phyloP scores from a whole-genome alignment of 495 filamentous ascomycete genomes.

The Penicillium coffeae region DNA sequence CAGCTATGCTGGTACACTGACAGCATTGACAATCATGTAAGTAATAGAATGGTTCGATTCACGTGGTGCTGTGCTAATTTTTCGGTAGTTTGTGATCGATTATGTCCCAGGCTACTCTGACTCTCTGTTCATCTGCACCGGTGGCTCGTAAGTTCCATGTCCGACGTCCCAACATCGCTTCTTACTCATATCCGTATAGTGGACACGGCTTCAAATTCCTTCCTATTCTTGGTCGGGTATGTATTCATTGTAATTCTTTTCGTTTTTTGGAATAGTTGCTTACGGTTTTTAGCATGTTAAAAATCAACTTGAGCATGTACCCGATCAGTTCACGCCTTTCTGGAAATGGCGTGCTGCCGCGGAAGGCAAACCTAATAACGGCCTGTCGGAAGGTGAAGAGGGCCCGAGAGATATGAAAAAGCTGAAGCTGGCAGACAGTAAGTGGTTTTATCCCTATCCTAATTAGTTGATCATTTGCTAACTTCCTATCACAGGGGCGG shows the following conservation, averaged over 20 bases:
- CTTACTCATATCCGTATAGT: not conserved
- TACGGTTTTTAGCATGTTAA: conserved; percentile 10
- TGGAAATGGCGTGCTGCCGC: conserved; percentile 16
- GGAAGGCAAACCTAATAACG: conserved; percentile 12
- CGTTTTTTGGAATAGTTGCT: not conserved
- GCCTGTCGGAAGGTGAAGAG: conserved; percentile 12
- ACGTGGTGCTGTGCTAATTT: not conserved
- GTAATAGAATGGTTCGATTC: not conserved
- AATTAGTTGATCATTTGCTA: not conserved
- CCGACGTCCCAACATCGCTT: not conserved
- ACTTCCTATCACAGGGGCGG: not conserved
- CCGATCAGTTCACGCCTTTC: conserved; percentile 12
- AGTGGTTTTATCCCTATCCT: not conserved
- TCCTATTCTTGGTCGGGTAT: conserved; percentile 15
- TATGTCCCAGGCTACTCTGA: conserved; percentile 15
- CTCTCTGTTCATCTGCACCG: conserved; percentile 11
- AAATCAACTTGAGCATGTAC: conserved; percentile 14
- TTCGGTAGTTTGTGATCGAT: conserved; percentile 16
- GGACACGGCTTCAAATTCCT: conserved; percentile 18
- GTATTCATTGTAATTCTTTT: not conserved
- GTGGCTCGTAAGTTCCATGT: conserved; percentile 12
- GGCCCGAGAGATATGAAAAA: conserved; percentile 17
- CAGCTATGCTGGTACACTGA: conserved; percentile 18
- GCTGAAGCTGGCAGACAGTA: conserved; percentile 11
- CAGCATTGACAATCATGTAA: conserved; percentile 15